Evolutionary conservation across 1,139 yeast species (phyloP).

Genomic region (Blastobotrys malaysiensis): DNA sequence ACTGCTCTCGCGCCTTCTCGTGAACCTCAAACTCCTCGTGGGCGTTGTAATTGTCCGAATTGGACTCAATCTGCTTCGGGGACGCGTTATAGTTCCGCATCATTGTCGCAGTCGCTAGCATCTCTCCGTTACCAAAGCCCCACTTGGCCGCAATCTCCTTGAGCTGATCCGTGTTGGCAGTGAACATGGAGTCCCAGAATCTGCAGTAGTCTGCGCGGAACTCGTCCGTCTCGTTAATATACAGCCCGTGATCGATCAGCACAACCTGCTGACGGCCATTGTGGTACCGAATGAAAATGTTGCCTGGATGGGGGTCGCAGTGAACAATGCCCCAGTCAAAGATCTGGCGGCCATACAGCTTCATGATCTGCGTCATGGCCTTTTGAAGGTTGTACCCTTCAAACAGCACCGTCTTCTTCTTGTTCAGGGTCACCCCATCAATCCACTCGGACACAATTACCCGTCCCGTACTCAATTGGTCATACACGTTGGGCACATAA

Average conservation of each 20-base stretch:
- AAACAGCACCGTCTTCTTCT: conserved; percentile 40
- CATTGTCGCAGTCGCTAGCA: conserved; percentile 56
- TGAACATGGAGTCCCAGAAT: conserved; percentile 61
- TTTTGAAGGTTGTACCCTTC: conserved; percentile 40
- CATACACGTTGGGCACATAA: conserved; percentile 52
- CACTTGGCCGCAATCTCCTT: conserved; percentile 48
- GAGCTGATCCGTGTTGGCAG: conserved; percentile 47
- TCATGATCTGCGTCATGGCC: conserved; percentile 50
- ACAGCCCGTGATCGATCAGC: conserved; percentile 70
- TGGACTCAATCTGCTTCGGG: background rate
- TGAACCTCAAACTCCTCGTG: conserved; percentile 38
- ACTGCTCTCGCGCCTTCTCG: conserved; percentile 35
- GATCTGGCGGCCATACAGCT: conserved; percentile 60
- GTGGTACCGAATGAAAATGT: conserved; percentile 46
- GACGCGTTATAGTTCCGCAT: conserved; percentile 40
- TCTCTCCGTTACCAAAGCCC: conserved; percentile 68
- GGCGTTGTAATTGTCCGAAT: conserved; percentile 8
- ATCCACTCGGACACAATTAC: conserved; percentile 72
- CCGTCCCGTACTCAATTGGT: conserved; percentile 43
- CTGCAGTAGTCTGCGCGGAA: conserved; percentile 54
- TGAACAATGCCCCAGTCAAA: conserved; percentile 73
- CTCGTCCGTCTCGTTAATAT: conserved; percentile 46
- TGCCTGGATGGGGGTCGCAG: conserved; percentile 84
- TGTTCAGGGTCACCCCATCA: conserved; percentile 56
- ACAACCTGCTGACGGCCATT: conserved; percentile 48